A percentile compares a stretch with the other conserved stretches of the same genome.
Evolutionary conservation across 345 rosid genomes (phyloP).

Genomic region (Cardamine chenopodiifolia): DNA sequence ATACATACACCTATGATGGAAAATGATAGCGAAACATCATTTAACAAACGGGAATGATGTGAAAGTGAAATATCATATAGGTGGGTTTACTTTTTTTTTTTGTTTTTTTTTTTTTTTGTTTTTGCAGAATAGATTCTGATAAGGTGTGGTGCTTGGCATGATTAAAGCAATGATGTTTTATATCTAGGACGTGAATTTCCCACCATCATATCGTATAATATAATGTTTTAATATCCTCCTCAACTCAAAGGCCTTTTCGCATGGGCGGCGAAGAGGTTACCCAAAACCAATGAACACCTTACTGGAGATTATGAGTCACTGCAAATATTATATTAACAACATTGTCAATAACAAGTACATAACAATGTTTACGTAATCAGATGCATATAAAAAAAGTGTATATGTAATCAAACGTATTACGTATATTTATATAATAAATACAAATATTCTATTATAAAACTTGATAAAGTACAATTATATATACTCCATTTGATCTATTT

Average conservation of each 20-base stretch:
- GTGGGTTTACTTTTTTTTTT: constrained; percentile 22
- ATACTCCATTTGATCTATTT: too few species aligned
- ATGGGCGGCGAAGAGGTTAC: neutral
- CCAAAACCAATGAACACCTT: neutral
- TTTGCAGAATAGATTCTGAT: constrained; percentile 2
- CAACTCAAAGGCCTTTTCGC: neutral
- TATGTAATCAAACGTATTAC: neutral
- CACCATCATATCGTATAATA: constrained; percentile 24
- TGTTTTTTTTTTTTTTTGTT: neutral
- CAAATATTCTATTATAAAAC: neutral
- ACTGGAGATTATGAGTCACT: neutral
- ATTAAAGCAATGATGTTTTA: constrained; percentile 37
- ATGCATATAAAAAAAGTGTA: neutral
- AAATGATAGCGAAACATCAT: constrained; percentile 31
- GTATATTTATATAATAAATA: neutral
- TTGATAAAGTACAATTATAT: too few species aligned
- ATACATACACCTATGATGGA: constrained; percentile 17
- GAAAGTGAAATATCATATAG: constrained; percentile 41
- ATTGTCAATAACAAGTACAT: neutral
- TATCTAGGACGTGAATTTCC: constrained; percentile 22
- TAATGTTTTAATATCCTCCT: constrained; percentile 11
- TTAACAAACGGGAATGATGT: constrained; percentile 34
- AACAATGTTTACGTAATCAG: neutral
- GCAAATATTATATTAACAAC: neutral
- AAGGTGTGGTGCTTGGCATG: constrained; percentile 42